Percentiles rank a stretch among this genome's conserved stretches.
These are phyloP conservation scores for Cordyceps cateniannulata DNA, from an alignment of 2,329 filamentous ascomycete species.

Conservation along the genomic window DNA sequence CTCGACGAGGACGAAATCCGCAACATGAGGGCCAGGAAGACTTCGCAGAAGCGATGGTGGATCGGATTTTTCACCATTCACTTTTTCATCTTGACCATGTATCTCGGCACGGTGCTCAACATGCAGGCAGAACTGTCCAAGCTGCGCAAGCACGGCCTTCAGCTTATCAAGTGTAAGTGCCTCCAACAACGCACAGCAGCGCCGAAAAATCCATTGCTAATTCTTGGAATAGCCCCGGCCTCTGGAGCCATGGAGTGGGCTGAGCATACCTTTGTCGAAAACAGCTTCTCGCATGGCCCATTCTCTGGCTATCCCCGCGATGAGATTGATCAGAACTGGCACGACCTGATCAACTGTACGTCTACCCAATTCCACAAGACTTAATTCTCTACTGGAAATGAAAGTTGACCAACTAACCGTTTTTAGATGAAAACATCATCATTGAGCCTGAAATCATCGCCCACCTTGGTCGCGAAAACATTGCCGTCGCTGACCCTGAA, in stretches of 20 bases:
- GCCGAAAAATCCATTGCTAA: neutral
- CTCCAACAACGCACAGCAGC: neutral
- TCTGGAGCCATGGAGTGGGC: slow-evolving; percentile 2
- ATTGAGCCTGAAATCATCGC: slow-evolving; percentile 7
- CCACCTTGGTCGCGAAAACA: neutral
- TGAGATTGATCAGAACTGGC: slow-evolving; percentile 10
- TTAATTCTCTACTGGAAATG: neutral
- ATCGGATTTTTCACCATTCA: neutral
- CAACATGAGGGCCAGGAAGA: neutral
- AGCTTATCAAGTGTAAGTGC: slow-evolving; percentile 1
- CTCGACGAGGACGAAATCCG: slow-evolving; percentile 11
- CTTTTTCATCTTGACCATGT: neutral
- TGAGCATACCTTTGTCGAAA: slow-evolving; percentile 6
- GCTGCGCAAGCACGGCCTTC: slow-evolving; percentile 2
- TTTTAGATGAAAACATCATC: slow-evolving; percentile 5
- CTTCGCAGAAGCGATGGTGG: slow-evolving; percentile 7
- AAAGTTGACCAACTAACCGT: too few species aligned
- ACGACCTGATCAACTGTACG: slow-evolving; percentile 10
- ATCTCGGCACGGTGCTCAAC: neutral
- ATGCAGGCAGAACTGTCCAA: neutral
- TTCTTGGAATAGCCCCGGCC: neutral
- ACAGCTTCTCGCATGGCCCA: slow-evolving; percentile 5
- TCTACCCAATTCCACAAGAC: neutral
- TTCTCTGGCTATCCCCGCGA: slow-evolving; percentile 9
- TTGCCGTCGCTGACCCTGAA: slow-evolving; percentile 7